These are phyloP conservation scores for Nyctanthes arbortristis DNA, from an alignment of 257 asterid species.

Conservation along the genomic window DNA sequence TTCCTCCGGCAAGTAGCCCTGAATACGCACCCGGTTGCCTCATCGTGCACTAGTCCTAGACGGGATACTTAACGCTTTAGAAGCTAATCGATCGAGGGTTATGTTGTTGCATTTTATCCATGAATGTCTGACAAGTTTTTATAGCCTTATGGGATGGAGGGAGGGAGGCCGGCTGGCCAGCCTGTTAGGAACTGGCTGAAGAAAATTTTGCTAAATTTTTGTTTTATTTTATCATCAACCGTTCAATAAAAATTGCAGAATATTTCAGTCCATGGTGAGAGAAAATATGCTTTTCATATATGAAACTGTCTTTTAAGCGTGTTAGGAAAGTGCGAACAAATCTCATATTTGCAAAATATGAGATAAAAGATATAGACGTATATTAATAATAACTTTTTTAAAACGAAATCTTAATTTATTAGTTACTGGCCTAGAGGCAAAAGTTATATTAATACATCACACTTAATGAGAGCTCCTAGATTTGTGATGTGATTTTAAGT, in stretches of 20 bases:
- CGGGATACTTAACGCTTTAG: neutral
- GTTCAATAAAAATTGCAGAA: neutral
- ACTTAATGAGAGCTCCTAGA: too few species aligned
- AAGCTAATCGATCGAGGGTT: too few species aligned
- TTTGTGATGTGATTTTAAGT: too few species aligned
- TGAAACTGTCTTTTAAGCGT: neutral
- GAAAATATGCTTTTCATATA: too few species aligned
- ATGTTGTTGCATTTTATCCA: too few species aligned
- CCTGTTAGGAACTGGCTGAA: conserved; percentile 33
- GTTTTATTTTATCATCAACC: neutral
- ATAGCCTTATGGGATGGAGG: neutral
- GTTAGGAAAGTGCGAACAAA: too few species aligned
- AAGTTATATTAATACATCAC: too few species aligned
- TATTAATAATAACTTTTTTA: too few species aligned
- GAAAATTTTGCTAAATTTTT: neutral
- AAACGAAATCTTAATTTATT: too few species aligned
- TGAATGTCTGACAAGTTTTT: neutral
- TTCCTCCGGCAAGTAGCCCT: conserved; percentile 53
- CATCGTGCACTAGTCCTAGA: conserved; percentile 30
- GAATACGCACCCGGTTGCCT: conserved; percentile 80
- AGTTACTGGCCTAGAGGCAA: too few species aligned
- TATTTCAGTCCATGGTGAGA: too few species aligned
- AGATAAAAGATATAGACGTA: too few species aligned
- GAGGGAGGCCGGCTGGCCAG: conserved; percentile 28
- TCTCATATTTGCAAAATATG: neutral